Evolutionary conservation across 2,329 filamentous ascomycete genomes (phyloP), one percentile per base, ranked within the genome.

Genomic region (Cladobotryum protrusum): DNA sequence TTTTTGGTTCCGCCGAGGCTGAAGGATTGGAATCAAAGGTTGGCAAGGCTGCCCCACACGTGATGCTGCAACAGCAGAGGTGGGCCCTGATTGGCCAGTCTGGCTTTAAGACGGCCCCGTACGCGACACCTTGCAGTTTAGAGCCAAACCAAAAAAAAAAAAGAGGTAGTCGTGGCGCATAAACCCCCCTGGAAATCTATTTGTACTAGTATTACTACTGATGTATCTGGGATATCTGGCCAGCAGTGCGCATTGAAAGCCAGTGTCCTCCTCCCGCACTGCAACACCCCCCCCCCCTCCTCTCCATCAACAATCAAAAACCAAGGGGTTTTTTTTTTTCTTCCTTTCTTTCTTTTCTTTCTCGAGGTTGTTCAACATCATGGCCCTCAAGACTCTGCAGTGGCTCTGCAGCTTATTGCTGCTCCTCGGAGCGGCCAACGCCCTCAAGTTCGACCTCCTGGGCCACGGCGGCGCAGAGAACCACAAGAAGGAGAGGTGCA

Each of bases 371-470:
- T n/a, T n/a, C 33, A 43, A 15, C 41, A 52, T 34, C 44, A 54
- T 54, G 40, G 48, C 59, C 59, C 81, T 81, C 68, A 57, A 29
- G 67, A 72, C 60, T 66, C 65, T 74, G 73, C 79, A 76, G 67
- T 74, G 74, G 62, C 61, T 83, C 66, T 81, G 76, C 72, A 74
- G 77, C 67, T 62, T 83, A 46, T 67, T 83, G 57, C 68, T 84
- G 50, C 68, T 84, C 52, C 69, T 77, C 56, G 71, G 74, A 52
- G 72, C 72, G 57, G 72, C 74, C 56, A 70, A 77, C 58, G 90
- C 90, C 52, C 83, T 99, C 63, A 96, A 95, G 76, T 96, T 99
- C 78, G 93, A 99, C 63, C 82, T 99, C 54, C 72, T 81, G 61
- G 89, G 90, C 41, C 79, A 83, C 57, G 71, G 73, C 47, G 69